phyloP scores from a whole-genome alignment of 306 rosid species.

The Calophaca sinica region DNA sequence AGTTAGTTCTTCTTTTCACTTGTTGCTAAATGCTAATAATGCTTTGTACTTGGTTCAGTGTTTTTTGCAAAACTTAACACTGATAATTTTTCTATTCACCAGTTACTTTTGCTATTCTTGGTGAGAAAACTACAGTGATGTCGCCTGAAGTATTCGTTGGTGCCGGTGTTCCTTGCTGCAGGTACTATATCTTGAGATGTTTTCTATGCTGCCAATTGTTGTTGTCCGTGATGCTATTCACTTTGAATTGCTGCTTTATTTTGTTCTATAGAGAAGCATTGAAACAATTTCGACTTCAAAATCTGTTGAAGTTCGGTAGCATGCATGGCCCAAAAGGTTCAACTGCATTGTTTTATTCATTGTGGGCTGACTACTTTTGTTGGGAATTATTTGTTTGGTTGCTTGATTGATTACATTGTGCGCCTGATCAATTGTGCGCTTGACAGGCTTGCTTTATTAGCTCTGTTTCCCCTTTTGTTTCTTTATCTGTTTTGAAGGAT shows the following conservation, averaged over 20 bases:
- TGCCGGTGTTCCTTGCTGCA: slow-evolving; percentile 87
- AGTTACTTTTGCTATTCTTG: slow-evolving; percentile 81
- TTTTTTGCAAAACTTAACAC: background rate
- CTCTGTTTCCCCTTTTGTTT: slow-evolving; percentile 29
- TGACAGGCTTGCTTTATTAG: slow-evolving; percentile 7
- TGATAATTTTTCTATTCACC: slow-evolving; percentile 15
- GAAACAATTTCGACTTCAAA: slow-evolving; percentile 3
- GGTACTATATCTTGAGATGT: slow-evolving; percentile 49
- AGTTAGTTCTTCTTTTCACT: background rate
- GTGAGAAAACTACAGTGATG: slow-evolving; percentile 88
- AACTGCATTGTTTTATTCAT: slow-evolving; percentile 1
- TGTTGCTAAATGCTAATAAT: background rate
- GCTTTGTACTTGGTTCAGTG: background rate
- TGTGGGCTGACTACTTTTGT: background rate
- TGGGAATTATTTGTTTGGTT: slow-evolving; percentile 5
- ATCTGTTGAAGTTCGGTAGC: background rate
- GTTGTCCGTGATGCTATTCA: background rate
- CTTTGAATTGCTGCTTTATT: background rate
- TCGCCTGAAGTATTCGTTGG: slow-evolving; percentile 75
- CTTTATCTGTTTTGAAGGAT: slow-evolving; percentile 2
- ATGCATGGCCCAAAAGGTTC: background rate
- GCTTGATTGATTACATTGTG: background rate
- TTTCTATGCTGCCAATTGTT: background rate
- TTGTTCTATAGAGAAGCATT: background rate
- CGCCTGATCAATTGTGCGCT: background rate